phyloP scores from a whole-genome alignment of 768 basidiomycete genomes.

The Suillus plorans region DNA sequence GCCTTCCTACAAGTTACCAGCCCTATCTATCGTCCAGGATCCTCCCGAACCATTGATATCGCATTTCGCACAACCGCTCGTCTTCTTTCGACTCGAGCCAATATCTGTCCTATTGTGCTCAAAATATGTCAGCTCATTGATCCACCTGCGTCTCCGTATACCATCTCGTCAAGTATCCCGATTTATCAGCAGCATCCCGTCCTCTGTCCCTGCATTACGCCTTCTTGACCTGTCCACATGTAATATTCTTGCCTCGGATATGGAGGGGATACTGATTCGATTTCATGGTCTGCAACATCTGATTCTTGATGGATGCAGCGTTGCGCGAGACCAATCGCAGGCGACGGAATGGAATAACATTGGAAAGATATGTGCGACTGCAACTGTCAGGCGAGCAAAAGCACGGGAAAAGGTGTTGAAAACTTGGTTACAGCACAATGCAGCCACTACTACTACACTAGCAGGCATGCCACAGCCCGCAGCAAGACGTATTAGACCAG shows the following conservation, averaged over 20 bases:
- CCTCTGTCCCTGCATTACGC: slow-evolving; percentile 43
- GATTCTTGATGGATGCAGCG: slow-evolving; percentile 65
- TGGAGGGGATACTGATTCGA: slow-evolving; percentile 52
- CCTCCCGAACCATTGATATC: slow-evolving; percentile 45
- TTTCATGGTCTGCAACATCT: slow-evolving; percentile 59
- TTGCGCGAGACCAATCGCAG: slow-evolving; percentile 50
- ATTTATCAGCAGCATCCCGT: slow-evolving; percentile 33
- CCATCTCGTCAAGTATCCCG: slow-evolving; percentile 61
- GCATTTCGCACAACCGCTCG: slow-evolving; percentile 82
- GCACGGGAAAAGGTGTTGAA: slow-evolving; percentile 66
- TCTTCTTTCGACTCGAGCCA: slow-evolving; percentile 72
- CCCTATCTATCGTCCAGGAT: slow-evolving; percentile 68
- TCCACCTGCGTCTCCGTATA: slow-evolving; percentile 65
- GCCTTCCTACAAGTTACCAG: slow-evolving; percentile 44
- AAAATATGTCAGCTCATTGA: slow-evolving; percentile 42
- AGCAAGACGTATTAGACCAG: slow-evolving; percentile 34
- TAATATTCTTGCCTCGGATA: slow-evolving; percentile 48
- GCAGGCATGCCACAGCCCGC: slow-evolving; percentile 5
- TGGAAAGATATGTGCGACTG: slow-evolving; percentile 60
- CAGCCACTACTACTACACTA: slow-evolving; percentile 7
- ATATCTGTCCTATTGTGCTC: slow-evolving; percentile 50
- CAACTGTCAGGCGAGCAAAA: slow-evolving; percentile 58
- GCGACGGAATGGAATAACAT: slow-evolving; percentile 59
- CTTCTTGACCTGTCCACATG: slow-evolving; percentile 80
- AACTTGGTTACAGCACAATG: slow-evolving; percentile 43